Conservation (phyloP, 257 asterid genomes). For the Apocynum venetum region DNA sequence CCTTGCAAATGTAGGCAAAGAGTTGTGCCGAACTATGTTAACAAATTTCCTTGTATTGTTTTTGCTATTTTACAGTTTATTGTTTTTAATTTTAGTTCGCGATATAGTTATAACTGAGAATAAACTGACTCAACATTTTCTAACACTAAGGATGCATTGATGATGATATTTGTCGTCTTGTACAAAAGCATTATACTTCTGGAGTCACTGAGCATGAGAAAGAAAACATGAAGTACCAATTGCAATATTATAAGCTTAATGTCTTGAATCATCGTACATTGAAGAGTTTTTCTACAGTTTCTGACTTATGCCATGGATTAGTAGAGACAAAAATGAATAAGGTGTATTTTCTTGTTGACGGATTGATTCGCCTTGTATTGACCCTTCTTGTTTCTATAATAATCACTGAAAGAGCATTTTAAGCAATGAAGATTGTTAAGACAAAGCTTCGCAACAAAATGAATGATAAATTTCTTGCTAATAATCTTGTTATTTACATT, state of each 20-base stretch:
- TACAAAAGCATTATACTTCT: constrained; percentile 5
- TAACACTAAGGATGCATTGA: background rate
- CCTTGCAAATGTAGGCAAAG: no score
- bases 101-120: no score
- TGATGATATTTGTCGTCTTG: constrained; percentile 1
- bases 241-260: constrained; percentile 9
- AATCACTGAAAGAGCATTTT: background rate
- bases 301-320: background rate
- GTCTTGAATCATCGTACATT: background rate
- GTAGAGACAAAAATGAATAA: background rate
- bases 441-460: background rate
- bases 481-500: background rate
- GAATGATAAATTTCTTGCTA: background rate
- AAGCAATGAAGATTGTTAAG: background rate
- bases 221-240: background rate
- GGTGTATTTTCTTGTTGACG: background rate
- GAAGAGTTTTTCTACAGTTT: background rate
- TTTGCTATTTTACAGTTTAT: no score
- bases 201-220: constrained; percentile 7
- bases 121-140: no score
- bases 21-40: no score
- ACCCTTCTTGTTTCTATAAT: background rate
- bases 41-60: no score
- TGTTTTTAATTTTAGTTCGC: no score
- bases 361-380: background rate